Evolutionary conservation across 208 protist genomes (phyloP), one percentile per base, ranked within the genome.

Genomic region (Blastocrithidia nonstop): DNA sequence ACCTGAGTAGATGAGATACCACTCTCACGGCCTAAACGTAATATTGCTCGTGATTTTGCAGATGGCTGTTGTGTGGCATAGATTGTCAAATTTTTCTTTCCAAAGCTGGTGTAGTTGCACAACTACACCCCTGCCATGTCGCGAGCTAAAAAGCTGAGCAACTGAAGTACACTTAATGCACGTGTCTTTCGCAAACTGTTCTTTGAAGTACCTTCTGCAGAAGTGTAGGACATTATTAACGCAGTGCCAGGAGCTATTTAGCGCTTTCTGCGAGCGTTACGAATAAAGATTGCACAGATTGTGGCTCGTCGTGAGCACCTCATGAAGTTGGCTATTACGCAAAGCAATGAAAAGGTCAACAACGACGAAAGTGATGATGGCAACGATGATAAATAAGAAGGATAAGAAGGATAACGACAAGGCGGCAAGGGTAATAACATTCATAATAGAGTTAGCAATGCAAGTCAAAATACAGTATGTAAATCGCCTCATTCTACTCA

Each of bases 1-100:
- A 38, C 71, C 15, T 99, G 96, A 96, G 85, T 99, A 0, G 96
- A 99, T 58, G 71, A 89, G 36, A 91, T 99, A 36, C 93, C 93
- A 1, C 78, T 98, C 20, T 97, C 94, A 2, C 56, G 95, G 16
- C 90, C 92, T 5, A 98, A 98, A 73, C 68, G 75, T 24, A 98
- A 98, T 61, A 98, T 99, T 46, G 66, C 85, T 0, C 80, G 97
- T 20, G 97, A 99, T 64, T 99, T 99, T 50, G 72, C 73, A 17
- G 97, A 99, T 63, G 96, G 94, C 19, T 97, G 98, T 44, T 86
- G 97, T 44, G 75, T 97, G 21, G 96, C 96, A 0, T 95, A 99
- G 49, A 80, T 98, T 4, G 61, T 98, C 9, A 76, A 94, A 41
- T 93, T 95, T 68, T 98, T 96, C 55, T 96, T 97, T 41, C 96